These are phyloP conservation scores for Alternaria conjuncta DNA, from an alignment of 2,329 filamentous ascomycete genomes.

Conservation along the genomic window DNA sequence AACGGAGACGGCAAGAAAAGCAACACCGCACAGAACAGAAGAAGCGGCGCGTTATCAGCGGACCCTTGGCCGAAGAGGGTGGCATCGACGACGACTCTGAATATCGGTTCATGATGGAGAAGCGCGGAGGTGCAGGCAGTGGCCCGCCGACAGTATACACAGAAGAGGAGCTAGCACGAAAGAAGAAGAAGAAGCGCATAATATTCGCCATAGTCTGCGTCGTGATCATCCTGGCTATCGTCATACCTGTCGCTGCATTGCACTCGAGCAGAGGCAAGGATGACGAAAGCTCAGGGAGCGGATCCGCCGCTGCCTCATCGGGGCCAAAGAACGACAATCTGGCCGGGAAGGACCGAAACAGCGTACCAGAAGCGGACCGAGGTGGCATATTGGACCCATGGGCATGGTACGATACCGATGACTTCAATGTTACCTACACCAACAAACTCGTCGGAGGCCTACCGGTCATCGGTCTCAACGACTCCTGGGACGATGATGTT, in stretches of 20 bases:
- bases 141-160: constrained; percentile 42
- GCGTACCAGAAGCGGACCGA: constrained; percentile 64
- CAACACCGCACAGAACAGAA: constrained; percentile 40
- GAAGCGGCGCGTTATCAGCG: constrained; percentile 54
- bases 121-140: constrained; percentile 52
- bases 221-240: constrained; percentile 53
- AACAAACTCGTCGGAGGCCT: constrained; percentile 81
- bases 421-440: constrained; percentile 96
- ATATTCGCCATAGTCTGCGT: constrained; percentile 49
- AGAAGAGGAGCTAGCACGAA: constrained; percentile 47
- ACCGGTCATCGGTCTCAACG: constrained; percentile 88
- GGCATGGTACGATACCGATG: constrained; percentile 85
- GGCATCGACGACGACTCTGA: constrained; percentile 53
- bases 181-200: constrained; percentile 61
- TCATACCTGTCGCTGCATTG: constrained; percentile 56
- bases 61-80: constrained; percentile 54
- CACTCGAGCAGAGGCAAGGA: constrained; percentile 53
- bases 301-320: constrained; percentile 20
- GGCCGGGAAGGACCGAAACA: constrained; percentile 50
- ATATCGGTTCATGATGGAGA: constrained; percentile 49
- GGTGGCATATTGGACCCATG: constrained; percentile 87
- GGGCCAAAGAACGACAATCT: constrained; percentile 55
- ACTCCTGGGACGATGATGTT: constrained; percentile 82
- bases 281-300: constrained; percentile 29
- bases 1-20: constrained; percentile 50